These are phyloP conservation scores for Gentiana straminea DNA, from an alignment of 257 asterid genomes.

Conservation along the genomic window DNA sequence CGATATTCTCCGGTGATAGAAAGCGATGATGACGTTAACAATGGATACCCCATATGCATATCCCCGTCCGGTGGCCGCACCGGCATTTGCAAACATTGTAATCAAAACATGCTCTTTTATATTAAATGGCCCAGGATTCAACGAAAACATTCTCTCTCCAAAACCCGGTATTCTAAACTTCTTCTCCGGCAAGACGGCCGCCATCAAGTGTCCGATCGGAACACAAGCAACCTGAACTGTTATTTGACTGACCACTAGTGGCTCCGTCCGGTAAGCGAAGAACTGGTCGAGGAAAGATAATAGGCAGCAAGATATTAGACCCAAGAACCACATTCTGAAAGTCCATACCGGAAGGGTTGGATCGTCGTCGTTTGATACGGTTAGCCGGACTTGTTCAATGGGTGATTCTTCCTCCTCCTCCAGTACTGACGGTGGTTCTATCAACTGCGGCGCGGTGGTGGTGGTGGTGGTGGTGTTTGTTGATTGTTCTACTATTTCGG, in stretches of 20 bases:
- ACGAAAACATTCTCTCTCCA: constrained; percentile 43
- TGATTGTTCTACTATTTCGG: constrained; percentile 18
- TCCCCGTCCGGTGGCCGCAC: constrained; percentile 72
- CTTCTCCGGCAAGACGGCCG: constrained; percentile 36
- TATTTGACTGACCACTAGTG: constrained; percentile 62
- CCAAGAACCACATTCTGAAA: constrained; percentile 87
- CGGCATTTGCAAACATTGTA: constrained; percentile 81
- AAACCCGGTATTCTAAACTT: constrained; percentile 46
- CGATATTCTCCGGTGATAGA: constrained; percentile 59
- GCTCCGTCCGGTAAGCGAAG: constrained; percentile 74
- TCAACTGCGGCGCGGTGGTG: background rate
- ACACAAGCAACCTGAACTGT: constrained; percentile 67
- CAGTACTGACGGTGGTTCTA: background rate
- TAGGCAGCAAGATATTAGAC: constrained; percentile 52
- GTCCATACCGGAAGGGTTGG: constrained; percentile 83
- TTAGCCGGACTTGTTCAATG: constrained; percentile 73
- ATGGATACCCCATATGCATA: constrained; percentile 80
- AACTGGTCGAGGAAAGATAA: constrained; percentile 79
- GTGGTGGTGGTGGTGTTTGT: background rate
- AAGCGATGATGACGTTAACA: constrained; percentile 57
- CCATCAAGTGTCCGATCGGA: constrained; percentile 72
- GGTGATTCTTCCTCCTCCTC: constrained; percentile 51
- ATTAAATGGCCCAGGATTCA: constrained; percentile 90
- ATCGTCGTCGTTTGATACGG: constrained; percentile 72
- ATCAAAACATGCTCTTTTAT: constrained; percentile 89